Evolutionary conservation across 2,329 filamentous ascomycete genomes (phyloP).

Genomic region (Alternaria sp.): DNA sequence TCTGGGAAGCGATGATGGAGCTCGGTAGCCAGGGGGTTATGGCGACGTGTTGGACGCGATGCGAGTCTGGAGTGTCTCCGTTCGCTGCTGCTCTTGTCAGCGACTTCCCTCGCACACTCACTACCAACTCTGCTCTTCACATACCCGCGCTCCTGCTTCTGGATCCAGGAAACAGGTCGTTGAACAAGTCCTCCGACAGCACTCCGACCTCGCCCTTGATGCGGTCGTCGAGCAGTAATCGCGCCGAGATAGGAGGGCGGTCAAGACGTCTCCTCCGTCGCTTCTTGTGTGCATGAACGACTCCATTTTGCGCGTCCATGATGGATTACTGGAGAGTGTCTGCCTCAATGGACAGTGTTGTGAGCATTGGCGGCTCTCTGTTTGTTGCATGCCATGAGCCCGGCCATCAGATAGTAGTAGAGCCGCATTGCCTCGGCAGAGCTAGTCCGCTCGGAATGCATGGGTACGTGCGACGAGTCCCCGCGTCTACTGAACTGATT

Average conservation of each 20-base stretch:
- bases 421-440: conserved; percentile 35
- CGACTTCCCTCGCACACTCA: background rate
- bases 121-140: background rate
- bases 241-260: conserved; percentile 79
- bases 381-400: conserved; percentile 25
- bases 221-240: conserved; percentile 83
- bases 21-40: conserved; percentile 76
- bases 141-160: conserved; percentile 31
- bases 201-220: conserved; percentile 86
- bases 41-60: conserved; percentile 66
- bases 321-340: conserved; percentile 7
- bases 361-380: conserved; percentile 21
- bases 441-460: conserved; percentile 10
- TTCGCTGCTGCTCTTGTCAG: conserved; percentile 16
- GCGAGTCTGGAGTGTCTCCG: conserved; percentile 15
- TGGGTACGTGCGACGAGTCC: conserved; percentile 1
- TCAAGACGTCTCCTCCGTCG: conserved; percentile 64
- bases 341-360: conserved; percentile 19
- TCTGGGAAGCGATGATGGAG: conserved; percentile 60
- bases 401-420: conserved; percentile 3
- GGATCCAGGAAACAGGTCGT: conserved; percentile 74
- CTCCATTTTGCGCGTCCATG: conserved; percentile 46
- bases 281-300: conserved; percentile 56
- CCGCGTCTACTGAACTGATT: conserved; percentile 9
- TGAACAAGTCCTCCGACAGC: conserved; percentile 84